Conservation (phyloP, 495 filamentous ascomycete species). For the Aspergillus sparsus region DNA sequence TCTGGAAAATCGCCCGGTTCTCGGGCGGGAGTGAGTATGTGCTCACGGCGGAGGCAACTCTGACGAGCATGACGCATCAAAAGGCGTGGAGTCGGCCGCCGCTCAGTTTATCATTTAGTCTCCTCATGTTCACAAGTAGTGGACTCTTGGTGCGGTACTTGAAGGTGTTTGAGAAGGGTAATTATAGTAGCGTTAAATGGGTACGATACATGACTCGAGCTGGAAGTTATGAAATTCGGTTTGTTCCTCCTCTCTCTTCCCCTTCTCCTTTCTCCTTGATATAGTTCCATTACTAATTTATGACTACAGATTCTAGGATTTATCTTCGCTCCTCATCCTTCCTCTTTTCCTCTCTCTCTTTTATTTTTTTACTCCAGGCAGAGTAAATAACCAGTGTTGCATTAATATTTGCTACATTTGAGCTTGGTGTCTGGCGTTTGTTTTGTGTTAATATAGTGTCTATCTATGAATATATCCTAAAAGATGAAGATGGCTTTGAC, state of each 20-base stretch:
- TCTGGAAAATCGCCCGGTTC: conserved; percentile 98
- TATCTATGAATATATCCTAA: background rate
- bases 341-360: background rate
- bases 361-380: background rate
- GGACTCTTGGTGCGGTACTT: conserved; percentile 92
- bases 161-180: conserved; percentile 99
- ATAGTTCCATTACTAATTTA: background rate
- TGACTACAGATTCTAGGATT: conserved; percentile 15
- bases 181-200: conserved; percentile 99
- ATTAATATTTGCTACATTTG: conserved; percentile 12
- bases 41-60: conserved; percentile 85
- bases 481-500: background rate
- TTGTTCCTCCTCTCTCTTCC: conserved; percentile 21
- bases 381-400: background rate
- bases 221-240: conserved; percentile 61
- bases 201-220: conserved; percentile 99
- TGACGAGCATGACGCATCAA: conserved; percentile 97
- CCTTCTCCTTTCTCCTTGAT: background rate
- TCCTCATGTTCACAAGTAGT: conserved; percentile 97
- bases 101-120: conserved; percentile 82
- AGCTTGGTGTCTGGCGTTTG: conserved; percentile 24
- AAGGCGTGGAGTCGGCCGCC: conserved; percentile 97
- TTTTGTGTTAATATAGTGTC: background rate
- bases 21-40: conserved; percentile 95
- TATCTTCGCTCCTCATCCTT: background rate